Evolutionary conservation across 805 yeast species (phyloP).

Genomic region (Wickerhamiella parazyma): DNA sequence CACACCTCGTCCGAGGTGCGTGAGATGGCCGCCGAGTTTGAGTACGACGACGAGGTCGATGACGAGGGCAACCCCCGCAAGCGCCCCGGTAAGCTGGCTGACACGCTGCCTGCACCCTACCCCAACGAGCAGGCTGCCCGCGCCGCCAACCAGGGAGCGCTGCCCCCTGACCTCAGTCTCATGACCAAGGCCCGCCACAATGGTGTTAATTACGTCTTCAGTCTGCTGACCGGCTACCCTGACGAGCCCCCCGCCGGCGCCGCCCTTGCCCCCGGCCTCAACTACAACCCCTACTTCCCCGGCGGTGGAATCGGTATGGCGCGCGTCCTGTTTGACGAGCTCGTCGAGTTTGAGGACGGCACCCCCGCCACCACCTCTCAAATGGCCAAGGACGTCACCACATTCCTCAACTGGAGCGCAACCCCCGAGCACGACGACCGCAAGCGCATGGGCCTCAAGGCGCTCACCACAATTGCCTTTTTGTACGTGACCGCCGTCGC

Average conservation of each 20-base stretch:
- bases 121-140: slow-evolving; percentile 98
- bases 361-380: slow-evolving; percentile 97
- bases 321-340: slow-evolving; percentile 91
- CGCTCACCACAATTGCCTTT: slow-evolving; percentile 62
- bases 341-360: slow-evolving; percentile 98
- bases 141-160: slow-evolving; percentile 98
- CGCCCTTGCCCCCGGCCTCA: slow-evolving; percentile 77
- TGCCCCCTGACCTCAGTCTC: slow-evolving; percentile 94
- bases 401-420: slow-evolving; percentile 95
- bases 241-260: slow-evolving; percentile 99
- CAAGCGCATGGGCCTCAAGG: slow-evolving; percentile 92
- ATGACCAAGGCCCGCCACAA: slow-evolving; percentile 99
- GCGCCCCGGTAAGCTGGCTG: slow-evolving; percentile 97
- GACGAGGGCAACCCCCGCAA: slow-evolving; percentile 94
- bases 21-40: slow-evolving; percentile 89
- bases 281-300: slow-evolving; percentile 99
- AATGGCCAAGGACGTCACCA: slow-evolving; percentile 97
- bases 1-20: slow-evolving; percentile 83
- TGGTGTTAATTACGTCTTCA: slow-evolving; percentile 87
- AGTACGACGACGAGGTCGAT: slow-evolving; percentile 93
- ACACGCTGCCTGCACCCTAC: slow-evolving; percentile 87
- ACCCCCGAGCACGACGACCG: slow-evolving; percentile 99
- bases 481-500: slow-evolving; percentile 72
- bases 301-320: slow-evolving; percentile 99
- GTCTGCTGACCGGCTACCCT: slow-evolving; percentile 95